Conservation (phyloP, 2,329 filamentous ascomycete genomes). For the Colletotrichum eleusines region DNA sequence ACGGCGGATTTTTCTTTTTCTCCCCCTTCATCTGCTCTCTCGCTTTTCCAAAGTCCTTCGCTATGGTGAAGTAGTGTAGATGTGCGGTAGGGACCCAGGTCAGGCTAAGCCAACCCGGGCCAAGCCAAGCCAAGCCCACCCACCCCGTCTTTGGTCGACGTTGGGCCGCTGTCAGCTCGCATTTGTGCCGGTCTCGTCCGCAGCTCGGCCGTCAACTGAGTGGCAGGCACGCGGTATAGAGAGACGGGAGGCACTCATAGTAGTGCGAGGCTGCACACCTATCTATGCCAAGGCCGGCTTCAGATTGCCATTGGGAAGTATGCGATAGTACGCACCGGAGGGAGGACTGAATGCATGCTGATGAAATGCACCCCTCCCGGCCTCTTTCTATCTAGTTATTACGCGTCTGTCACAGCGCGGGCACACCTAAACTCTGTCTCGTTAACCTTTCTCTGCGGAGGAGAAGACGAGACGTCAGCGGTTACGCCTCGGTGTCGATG, state of each 20-base stretch:
- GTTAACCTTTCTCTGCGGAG: not conserved
- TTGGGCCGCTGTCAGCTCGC: slow-evolving; percentile 35
- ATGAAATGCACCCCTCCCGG: not conserved
- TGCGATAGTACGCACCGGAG: no score
- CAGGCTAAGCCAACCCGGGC: not conserved
- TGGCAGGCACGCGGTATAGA: not conserved
- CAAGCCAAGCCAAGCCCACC: not conserved
- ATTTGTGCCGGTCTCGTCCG: slow-evolving; percentile 22
- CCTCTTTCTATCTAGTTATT: not conserved
- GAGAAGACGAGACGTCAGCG: not conserved
- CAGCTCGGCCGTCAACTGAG: not conserved
- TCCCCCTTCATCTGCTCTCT: not conserved
- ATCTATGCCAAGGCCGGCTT: slow-evolving; percentile 24
- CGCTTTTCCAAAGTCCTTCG: not conserved
- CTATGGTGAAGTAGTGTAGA: not conserved
- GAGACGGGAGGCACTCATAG: not conserved
- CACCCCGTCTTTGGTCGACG: slow-evolving; percentile 19
- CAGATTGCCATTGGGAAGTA: not conserved
- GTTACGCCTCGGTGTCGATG: not conserved
- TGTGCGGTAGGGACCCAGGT: not conserved
- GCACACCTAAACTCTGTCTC: not conserved
- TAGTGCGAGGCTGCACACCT: slow-evolving; percentile 18
- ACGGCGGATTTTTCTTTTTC: not conserved
- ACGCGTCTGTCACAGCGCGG: not conserved
- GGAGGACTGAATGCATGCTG: not conserved